Conservation (phyloP, 2,329 filamentous ascomycete genomes). For the Lithohypha guttulata region DNA sequence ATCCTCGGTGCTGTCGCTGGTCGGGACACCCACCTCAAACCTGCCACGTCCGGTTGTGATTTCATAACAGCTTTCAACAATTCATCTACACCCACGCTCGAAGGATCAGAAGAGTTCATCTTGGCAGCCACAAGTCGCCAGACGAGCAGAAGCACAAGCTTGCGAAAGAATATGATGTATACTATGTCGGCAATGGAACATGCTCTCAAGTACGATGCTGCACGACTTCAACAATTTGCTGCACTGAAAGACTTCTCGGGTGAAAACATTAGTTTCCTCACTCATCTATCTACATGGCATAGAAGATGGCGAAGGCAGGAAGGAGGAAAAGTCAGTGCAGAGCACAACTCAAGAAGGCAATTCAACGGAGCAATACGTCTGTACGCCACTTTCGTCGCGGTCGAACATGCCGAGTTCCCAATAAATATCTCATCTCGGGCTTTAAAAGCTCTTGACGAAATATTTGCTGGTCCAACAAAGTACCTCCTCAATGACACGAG, state of each 20-base stretch:
- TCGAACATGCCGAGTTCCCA: conserved; percentile 48
- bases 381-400: conserved; percentile 47
- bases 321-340: conserved; percentile 3
- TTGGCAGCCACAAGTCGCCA: no score
- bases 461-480: conserved; percentile 7
- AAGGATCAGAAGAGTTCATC: no score
- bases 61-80: no score
- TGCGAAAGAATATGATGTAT: conserved; percentile 3
- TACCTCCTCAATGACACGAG: conserved; percentile 26
- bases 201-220: conserved; percentile 45
- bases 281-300: conserved; percentile 46
- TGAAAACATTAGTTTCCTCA: conserved; percentile 57
- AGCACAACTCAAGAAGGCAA: conserved; percentile 25
- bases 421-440: conserved; percentile 37
- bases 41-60: no score
- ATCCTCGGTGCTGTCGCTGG: conserved; percentile 5
- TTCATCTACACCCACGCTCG: no score
- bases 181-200: conserved; percentile 47
- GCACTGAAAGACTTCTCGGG: conserved; percentile 54
- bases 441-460: conserved; percentile 10
- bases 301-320: conserved; percentile 22
- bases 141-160: conserved; percentile 17
- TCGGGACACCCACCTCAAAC: no score
- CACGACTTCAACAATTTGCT: conserved; percentile 49
- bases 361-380: conserved; percentile 48